A percentile compares a stretch with the other conserved stretches of the same genome.
Conservation (phyloP, 164 flowering plant genomes). For the Vitis labrusca region DNA sequence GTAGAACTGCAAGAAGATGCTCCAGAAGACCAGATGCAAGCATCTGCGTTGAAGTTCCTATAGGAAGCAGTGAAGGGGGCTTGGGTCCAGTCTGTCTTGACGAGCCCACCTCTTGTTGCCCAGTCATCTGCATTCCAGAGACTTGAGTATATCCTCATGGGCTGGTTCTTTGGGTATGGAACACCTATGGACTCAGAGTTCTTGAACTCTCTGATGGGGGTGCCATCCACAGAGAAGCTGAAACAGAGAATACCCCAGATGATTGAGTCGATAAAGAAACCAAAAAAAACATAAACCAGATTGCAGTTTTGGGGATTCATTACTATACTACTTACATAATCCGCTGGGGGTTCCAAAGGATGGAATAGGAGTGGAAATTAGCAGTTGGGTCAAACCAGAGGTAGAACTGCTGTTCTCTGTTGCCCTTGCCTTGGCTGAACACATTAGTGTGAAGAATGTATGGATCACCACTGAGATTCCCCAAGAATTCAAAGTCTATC, state of each 20-base stretch:
- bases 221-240: conserved; percentile 38
- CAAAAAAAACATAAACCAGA: background rate
- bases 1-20: conserved; percentile 17
- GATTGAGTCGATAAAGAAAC: background rate
- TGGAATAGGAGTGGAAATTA: conserved; percentile 44
- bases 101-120: conserved; percentile 40
- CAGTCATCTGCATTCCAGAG: conserved; percentile 49
- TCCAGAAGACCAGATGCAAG: conserved; percentile 27
- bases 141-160: conserved; percentile 40
- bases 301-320: background rate
- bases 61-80: conserved; percentile 43
- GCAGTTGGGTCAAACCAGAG: conserved; percentile 67
- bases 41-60: conserved; percentile 25
- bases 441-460: conserved; percentile 52
- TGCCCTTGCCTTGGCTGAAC: conserved; percentile 44
- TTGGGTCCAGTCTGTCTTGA: conserved; percentile 36
- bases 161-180: conserved; percentile 28
- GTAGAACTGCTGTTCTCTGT: conserved; percentile 51
- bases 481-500: conserved; percentile 36
- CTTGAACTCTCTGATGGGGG: conserved; percentile 44
- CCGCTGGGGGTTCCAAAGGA: conserved; percentile 29
- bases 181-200: conserved; percentile 27
- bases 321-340: conserved; percentile 21
- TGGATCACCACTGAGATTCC: conserved; percentile 46
- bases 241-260: background rate